Conservation (phyloP, 2,329 filamentous ascomycete species). For the Ustulina deusta region DNA sequence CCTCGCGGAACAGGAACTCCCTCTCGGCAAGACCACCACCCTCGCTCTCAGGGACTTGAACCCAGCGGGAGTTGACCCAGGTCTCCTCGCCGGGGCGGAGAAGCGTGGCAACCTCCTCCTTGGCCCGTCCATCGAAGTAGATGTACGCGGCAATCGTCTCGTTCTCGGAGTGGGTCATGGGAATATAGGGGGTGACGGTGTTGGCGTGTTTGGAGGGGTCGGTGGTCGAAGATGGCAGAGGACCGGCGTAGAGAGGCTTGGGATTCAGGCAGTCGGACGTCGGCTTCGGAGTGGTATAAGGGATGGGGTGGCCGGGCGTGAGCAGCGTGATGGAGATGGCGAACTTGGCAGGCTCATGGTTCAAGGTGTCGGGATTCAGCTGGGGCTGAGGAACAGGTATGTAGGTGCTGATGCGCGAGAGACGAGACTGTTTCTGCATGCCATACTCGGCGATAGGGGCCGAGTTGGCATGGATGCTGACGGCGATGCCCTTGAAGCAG, state of each 20-base stretch:
- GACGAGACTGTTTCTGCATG: constrained; percentile 91
- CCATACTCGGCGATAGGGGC: constrained; percentile 91
- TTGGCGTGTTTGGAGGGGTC: constrained; percentile 63
- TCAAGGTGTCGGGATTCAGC: constrained; percentile 75
- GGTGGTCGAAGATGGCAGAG: constrained; percentile 67
- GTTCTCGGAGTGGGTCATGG: constrained; percentile 91
- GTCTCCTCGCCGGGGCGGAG: constrained; percentile 94
- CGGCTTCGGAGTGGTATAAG: constrained; percentile 89
- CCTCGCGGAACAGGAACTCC: constrained; percentile 96
- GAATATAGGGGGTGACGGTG: constrained; percentile 85
- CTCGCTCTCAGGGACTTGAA: constrained; percentile 90
- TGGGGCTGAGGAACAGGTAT: constrained; percentile 94
- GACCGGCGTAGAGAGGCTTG: constrained; percentile 83
- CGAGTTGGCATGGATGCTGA: constrained; percentile 88
- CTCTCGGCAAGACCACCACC: constrained; percentile 94
- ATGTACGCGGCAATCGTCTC: constrained; percentile 99
- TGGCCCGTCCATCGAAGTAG: constrained; percentile 94
- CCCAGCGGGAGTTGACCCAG: constrained; percentile 99
- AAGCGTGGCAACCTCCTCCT: constrained; percentile 96
- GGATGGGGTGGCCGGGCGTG: constrained; percentile 87
- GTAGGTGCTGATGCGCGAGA: constrained; percentile 94
- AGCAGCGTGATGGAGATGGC: constrained; percentile 97
- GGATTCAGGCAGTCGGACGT: constrained; percentile 82
- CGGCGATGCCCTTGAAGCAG: constrained; percentile 99
- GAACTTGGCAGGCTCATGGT: constrained; percentile 93